Conservation (phyloP, 208 protist genomes). For the Porcisia deanei region DNA sequence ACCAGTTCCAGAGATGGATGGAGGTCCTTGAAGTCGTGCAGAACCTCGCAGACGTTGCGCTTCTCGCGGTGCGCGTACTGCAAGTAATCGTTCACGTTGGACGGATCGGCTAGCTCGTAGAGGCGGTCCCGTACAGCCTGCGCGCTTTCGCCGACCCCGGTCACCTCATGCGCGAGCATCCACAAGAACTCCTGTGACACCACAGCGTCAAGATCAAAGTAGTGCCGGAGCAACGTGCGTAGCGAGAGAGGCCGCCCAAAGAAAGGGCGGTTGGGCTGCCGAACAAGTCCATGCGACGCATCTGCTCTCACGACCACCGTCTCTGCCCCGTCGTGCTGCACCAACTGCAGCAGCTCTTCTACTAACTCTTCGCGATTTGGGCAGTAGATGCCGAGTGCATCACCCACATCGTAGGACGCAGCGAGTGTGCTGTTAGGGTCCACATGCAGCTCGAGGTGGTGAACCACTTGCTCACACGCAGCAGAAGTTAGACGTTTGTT, state of each 20-base stretch:
- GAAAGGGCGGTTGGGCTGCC: conserved; percentile 55
- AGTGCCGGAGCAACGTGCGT: conserved; percentile 53
- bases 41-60: conserved; percentile 86
- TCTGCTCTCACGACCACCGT: conserved; percentile 51
- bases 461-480: conserved; percentile 69
- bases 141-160: conserved; percentile 21
- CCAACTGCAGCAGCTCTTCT: conserved; percentile 49
- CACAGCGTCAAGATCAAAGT: conserved; percentile 83
- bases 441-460: conserved; percentile 50
- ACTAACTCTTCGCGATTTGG: conserved; percentile 54
- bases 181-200: conserved; percentile 72
- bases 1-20: conserved; percentile 57
- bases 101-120: conserved; percentile 63
- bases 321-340: conserved; percentile 39
- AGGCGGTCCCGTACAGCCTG: conserved; percentile 60
- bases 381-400: conserved; percentile 81
- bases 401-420: conserved; percentile 64
- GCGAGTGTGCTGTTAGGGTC: background rate
- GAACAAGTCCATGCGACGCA: conserved; percentile 45
- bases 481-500: conserved; percentile 60
- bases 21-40: conserved; percentile 72
- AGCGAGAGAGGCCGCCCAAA: conserved; percentile 51
- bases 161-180: conserved; percentile 69
- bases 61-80: conserved; percentile 86
- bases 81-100: conserved; percentile 69